These are phyloP conservation scores for Dillenia turbinata DNA, from an alignment of 164 flowering plant genomes.

Conservation along the genomic window DNA sequence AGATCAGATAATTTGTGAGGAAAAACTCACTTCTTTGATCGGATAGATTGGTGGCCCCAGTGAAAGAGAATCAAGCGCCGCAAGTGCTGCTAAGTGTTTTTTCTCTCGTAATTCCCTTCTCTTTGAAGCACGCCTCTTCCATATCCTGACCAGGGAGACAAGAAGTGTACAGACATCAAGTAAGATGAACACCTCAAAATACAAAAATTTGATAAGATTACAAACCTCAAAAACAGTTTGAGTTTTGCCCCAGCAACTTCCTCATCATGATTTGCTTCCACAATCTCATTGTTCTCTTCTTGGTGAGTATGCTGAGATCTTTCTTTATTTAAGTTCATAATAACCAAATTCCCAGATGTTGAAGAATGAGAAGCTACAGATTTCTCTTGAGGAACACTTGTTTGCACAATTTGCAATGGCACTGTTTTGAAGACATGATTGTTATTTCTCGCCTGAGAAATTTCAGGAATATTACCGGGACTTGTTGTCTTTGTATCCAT, in stretches of 20 bases:
- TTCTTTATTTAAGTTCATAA: conserved; percentile 22
- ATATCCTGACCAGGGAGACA: conserved; percentile 46
- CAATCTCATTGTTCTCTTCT: conserved; percentile 27
- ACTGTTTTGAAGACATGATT: conserved; percentile 14
- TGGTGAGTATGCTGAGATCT: conserved; percentile 16
- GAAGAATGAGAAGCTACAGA: conserved; percentile 14
- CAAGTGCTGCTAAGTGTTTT: conserved; percentile 56
- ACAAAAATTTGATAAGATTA: conserved; percentile 4
- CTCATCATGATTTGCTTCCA: conserved; percentile 29
- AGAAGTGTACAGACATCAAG: not conserved
- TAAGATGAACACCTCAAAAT: conserved; percentile 4
- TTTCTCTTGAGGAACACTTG: conserved; percentile 13
- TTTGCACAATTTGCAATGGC: conserved; percentile 19
- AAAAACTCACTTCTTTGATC: conserved; percentile 40
- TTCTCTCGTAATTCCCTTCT: conserved; percentile 56
- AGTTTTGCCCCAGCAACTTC: conserved; percentile 74
- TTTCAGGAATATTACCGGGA: conserved; percentile 16
- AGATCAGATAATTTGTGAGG: no score
- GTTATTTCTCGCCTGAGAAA: conserved; percentile 12
- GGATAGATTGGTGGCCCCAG: conserved; percentile 66
- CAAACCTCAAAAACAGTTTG: conserved; percentile 72
- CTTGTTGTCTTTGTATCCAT: conserved; percentile 13
- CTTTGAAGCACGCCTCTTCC: conserved; percentile 64
- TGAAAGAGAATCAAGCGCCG: conserved; percentile 68
- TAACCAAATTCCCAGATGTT: conserved; percentile 7